Percentiles rank a stretch among this genome's conserved stretches.
Conservation (phyloP, 352 stramenopile species). For the Globisporangium alternatum region DNA sequence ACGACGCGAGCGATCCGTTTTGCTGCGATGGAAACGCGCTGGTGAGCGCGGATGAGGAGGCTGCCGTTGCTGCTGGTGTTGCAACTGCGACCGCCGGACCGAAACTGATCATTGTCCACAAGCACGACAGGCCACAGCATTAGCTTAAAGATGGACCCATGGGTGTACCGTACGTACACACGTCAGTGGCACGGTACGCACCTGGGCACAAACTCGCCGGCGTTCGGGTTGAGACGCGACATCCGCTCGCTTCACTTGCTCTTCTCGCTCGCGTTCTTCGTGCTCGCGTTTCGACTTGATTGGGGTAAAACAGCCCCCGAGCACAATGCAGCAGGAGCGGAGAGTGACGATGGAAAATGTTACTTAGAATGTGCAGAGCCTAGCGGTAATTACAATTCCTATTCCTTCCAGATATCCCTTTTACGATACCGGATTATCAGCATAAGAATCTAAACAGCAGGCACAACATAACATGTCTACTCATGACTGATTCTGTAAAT, state of each 20-base stretch:
- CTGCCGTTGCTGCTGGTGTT: constrained; percentile 24
- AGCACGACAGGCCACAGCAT: background rate
- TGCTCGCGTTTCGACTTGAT: background rate
- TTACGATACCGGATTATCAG: background rate
- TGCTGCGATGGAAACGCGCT: background rate
- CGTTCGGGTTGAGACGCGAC: constrained; percentile 74
- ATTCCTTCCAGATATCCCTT: background rate
- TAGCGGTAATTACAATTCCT: background rate
- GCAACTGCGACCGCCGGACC: constrained; percentile 3
- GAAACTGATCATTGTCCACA: background rate
- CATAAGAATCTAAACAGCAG: background rate
- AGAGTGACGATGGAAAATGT: background rate
- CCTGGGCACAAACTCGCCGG: constrained; percentile 80
- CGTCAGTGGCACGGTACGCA: constrained; percentile 17
- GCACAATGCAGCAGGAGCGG: background rate
- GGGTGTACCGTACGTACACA: background rate
- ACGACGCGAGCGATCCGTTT: background rate
- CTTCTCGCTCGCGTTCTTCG: background rate
- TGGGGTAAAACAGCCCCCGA: background rate
- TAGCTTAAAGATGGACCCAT: constrained; percentile 5
- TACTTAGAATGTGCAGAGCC: background rate
- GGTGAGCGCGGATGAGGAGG: background rate
- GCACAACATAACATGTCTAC: background rate
- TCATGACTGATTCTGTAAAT: background rate
- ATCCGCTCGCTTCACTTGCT: constrained; percentile 18